A percentile compares a stretch with the other conserved stretches of the same genome.
Evolutionary conservation across 192 early-diverging fungal species (phyloP).

Genomic region (Allomyces macrogynus): DNA sequence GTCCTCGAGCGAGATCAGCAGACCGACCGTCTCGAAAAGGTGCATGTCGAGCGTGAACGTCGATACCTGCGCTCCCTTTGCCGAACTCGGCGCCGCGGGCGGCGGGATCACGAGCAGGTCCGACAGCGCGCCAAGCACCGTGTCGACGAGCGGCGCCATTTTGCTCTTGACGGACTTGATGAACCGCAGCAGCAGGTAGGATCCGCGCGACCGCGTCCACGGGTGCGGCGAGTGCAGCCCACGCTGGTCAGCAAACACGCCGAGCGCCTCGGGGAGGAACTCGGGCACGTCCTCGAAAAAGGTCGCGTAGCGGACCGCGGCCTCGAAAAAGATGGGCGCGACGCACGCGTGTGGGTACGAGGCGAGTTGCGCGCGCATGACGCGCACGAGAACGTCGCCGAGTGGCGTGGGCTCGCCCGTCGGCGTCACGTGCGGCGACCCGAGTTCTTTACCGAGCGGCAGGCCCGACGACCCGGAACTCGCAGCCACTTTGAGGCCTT

Average conservation of each 20-base stretch:
- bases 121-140: not conserved
- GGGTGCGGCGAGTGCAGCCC: not conserved
- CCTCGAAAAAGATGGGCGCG: not conserved
- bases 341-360: not conserved
- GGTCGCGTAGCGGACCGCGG: not conserved
- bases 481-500: not conserved
- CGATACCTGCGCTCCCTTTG: not conserved
- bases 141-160: constrained; percentile 2
- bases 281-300: not conserved
- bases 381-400: too few relatives aligned
- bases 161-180: not conserved
- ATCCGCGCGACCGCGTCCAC: not conserved
- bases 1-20: not conserved
- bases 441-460: too few relatives aligned
- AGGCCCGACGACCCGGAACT: not conserved
- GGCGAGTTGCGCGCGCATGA: too few relatives aligned
- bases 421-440: too few relatives aligned
- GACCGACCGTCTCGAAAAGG: constrained; percentile 3
- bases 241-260: not conserved
- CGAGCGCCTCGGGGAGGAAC: not conserved
- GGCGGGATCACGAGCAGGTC: not conserved
- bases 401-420: too few relatives aligned
- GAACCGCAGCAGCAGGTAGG: constrained; percentile 2
- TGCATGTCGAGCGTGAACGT: not conserved
- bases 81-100: not conserved